Conservation (phyloP, 352 stramenopile species). For the Phytopythium chamaehyphon region DNA sequence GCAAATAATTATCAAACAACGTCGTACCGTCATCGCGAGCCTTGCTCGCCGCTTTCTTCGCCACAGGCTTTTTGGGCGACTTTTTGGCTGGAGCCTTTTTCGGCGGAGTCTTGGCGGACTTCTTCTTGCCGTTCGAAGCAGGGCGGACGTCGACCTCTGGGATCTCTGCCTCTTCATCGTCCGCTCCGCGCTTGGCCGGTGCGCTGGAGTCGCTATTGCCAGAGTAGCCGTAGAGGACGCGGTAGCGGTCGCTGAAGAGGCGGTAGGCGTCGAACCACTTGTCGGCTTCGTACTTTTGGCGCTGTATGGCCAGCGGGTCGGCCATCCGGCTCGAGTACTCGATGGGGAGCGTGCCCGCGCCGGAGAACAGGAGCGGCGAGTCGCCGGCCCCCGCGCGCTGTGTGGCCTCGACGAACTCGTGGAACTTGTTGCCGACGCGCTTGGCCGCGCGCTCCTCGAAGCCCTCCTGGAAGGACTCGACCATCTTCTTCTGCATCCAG, state of each 20-base stretch:
- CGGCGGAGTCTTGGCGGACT: neutral
- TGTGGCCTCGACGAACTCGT: constrained; percentile 61
- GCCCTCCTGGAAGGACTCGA: constrained; percentile 59
- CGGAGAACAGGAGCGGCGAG: constrained; percentile 65
- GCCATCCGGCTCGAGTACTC: constrained; percentile 78
- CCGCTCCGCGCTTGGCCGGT: constrained; percentile 1
- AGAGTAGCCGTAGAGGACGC: constrained; percentile 42
- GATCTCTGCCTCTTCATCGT: constrained; percentile 8
- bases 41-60: neutral
- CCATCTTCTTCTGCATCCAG: constrained; percentile 84
- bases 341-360: constrained; percentile 60
- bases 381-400: constrained; percentile 65
- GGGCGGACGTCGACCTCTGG: constrained; percentile 9
- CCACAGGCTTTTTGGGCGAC: neutral
- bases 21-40: constrained; percentile 7
- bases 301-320: constrained; percentile 37
- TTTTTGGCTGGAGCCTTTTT: constrained; percentile 9
- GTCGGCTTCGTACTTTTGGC: constrained; percentile 34
- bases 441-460: constrained; percentile 79
- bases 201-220: neutral
- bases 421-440: constrained; percentile 79
- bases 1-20: neutral
- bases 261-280: constrained; percentile 70
- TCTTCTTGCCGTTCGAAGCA: constrained; percentile 11
- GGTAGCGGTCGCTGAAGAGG: constrained; percentile 62